Evolutionary conservation across 352 stramenopile species (phyloP).

Genomic region (Globisporangium megalacanthum): DNA sequence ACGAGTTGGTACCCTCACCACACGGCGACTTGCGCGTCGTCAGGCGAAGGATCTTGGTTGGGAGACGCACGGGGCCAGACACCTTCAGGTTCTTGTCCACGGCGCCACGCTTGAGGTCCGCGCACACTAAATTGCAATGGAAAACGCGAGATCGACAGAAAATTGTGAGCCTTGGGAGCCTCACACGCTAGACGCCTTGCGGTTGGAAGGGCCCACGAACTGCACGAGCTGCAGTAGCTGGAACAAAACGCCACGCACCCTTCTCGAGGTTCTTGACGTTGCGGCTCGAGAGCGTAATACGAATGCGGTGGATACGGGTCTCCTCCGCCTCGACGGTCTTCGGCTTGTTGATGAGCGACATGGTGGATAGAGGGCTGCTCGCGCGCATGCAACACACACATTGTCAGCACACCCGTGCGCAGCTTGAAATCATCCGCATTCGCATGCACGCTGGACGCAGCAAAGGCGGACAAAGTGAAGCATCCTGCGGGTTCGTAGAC

Average conservation of each 20-base stretch:
- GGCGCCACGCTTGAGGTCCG: conserved; percentile 96
- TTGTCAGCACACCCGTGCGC: not conserved
- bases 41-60: conserved; percentile 98
- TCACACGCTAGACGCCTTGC: too few relatives aligned
- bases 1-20: conserved; percentile 99
- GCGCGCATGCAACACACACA: not conserved
- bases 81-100: conserved; percentile 99
- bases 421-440: too few relatives aligned
- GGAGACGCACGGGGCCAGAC: conserved; percentile 96
- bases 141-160: not conserved
- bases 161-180: too few relatives aligned
- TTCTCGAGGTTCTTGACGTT: conserved; percentile 99
- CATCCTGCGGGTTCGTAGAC: not conserved
- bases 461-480: too few relatives aligned
- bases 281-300: conserved; percentile 98
- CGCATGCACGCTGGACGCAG: too few relatives aligned
- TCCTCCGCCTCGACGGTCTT: conserved; percentile 85
- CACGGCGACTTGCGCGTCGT: conserved; percentile 99
- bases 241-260: conserved; percentile 24
- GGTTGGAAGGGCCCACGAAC: too few relatives aligned
- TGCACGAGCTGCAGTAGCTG: too few relatives aligned
- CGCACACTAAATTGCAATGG: conserved; percentile 74
- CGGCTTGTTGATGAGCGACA: conserved; percentile 85
- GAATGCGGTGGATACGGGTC: conserved; percentile 94
- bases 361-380: conserved; percentile 83